Conservation (phyloP, 257 asterid genomes). For the Leptodermis oblonga region DNA sequence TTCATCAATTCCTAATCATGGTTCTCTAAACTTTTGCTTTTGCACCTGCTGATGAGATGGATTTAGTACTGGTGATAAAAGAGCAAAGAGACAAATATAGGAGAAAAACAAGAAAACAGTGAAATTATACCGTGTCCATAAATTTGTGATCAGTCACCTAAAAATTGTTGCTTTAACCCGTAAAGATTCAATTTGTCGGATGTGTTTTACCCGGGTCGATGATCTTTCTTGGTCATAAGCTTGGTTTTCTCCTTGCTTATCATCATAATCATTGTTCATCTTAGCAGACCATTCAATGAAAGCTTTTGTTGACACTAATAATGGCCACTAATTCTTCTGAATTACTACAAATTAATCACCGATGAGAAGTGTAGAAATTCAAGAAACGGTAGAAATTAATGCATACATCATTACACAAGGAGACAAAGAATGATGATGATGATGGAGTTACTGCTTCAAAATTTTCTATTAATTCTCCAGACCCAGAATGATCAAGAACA, state of each 20-base stretch:
- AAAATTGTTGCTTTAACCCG: conserved; percentile 1
- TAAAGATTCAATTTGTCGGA: conserved; percentile 19
- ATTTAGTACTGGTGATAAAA: conserved; percentile 16
- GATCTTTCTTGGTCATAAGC: conserved; percentile 4
- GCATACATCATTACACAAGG: conserved; percentile 27
- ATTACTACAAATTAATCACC: too few species aligned
- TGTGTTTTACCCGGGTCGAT: background rate
- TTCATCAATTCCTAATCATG: conserved; percentile 40
- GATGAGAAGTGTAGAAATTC: background rate
- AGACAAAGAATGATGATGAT: conserved; percentile 45
- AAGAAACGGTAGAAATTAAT: background rate
- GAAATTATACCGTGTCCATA: background rate
- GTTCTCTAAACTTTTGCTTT: conserved; percentile 13
- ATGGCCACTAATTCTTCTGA: too few species aligned
- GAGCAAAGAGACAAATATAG: conserved; percentile 17
- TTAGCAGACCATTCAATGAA: background rate
- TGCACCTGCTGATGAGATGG: background rate
- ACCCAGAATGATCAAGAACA: conserved; percentile 28
- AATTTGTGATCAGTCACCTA: background rate
- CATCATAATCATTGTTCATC: conserved; percentile 7
- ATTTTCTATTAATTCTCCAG: conserved; percentile 20
- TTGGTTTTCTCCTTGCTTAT: background rate
- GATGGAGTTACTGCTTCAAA: conserved; percentile 15
- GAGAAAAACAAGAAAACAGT: conserved; percentile 5
- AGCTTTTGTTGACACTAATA: background rate